Evolutionary conservation across 345 rosid genomes (phyloP), one percentile per base, ranked within the genome.

Genomic region (Arabidopsis arenosa): DNA sequence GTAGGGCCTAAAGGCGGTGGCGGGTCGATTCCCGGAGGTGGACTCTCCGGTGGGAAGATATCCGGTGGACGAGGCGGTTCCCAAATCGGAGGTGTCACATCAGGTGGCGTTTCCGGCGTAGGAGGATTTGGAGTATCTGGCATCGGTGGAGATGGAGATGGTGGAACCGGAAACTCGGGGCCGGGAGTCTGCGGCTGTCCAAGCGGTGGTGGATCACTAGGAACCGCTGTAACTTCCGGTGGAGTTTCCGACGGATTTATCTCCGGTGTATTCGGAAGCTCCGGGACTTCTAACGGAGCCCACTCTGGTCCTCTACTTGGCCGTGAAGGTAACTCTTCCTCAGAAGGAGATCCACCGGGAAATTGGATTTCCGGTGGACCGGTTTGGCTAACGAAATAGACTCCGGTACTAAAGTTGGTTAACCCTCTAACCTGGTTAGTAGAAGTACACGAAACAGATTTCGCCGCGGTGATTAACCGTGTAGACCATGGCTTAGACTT

Each of bases 341-440:
- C 76, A 4, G 72, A 70, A 6, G 66, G 66, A 3, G 73, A 36
- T 0, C 68, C 68, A 57, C 80, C 73, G 8, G 73, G 68, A 8
- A 72, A 77, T 2, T 75, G 74, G 33, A 75, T 67, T 33, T 77
- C 81, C 5, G 81, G 77, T 58, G 62, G 63, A 65, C 68, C 76
- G 68, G 73, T 71, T 65, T 65, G 76, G 76, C 4, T 41, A 30
- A 71, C 76, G 37, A 57, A 37, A 56, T 28, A 6, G 33, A 47
- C 6, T 23, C 43, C 51, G 9, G 78, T n/a, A 45, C 47, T 0
- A 5, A 52, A 8, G 78, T 47, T 33, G 23, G 53, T 37, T 1
- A 72, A 11, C 2, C 55, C 39, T 41, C 58, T 49, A 4, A 58
- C 73, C 77, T 58, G 63, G 28, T 59, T 58, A 65, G 28, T 58